phyloP scores from a whole-genome alignment of 208 protist genomes.

The Trichomonas gallinae region DNA sequence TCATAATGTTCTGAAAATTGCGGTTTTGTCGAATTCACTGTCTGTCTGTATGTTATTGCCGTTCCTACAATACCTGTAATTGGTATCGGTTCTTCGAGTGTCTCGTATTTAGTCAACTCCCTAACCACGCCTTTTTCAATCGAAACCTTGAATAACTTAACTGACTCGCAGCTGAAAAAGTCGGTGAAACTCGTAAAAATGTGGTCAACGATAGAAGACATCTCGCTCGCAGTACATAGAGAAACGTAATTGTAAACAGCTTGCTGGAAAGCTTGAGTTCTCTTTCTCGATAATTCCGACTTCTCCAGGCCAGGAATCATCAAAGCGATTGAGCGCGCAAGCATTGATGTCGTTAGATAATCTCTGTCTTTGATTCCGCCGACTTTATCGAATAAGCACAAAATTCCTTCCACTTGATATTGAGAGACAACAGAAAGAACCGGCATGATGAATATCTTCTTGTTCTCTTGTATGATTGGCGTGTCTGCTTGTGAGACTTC shows the following conservation, averaged over 20 bases:
- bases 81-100: not conserved
- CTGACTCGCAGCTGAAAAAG: not conserved
- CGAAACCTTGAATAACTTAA: not conserved
- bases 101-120: not conserved
- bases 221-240: not conserved
- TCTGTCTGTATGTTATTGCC: not conserved
- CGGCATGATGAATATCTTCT: not conserved
- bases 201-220: not conserved
- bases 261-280: not conserved
- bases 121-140: not conserved
- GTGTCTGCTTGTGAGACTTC: not conserved
- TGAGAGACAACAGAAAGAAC: not conserved
- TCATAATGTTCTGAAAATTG: slow-evolving; percentile 7
- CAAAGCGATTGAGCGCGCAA: not conserved
- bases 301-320: not conserved
- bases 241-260: not conserved
- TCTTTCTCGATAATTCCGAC: not conserved
- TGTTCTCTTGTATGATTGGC: not conserved
- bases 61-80: not conserved
- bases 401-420: not conserved
- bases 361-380: not conserved
- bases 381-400: not conserved
- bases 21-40: not conserved
- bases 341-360: not conserved
- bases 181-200: not conserved